These are phyloP conservation scores for Agaricus sinodeliciosus DNA, from an alignment of 768 basidiomycete genomes.

Conservation along the genomic window DNA sequence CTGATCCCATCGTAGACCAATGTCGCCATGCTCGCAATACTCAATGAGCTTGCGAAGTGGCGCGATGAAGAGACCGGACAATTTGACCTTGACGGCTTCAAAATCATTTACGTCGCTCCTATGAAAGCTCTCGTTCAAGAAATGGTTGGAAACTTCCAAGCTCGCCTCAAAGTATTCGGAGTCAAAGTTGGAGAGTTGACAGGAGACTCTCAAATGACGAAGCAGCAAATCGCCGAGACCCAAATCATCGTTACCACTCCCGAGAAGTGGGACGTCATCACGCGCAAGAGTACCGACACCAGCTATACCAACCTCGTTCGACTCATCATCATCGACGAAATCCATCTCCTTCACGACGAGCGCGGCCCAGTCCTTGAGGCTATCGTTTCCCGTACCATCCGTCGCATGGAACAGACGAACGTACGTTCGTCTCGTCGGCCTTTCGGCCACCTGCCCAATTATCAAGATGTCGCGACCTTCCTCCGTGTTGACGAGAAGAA, in stretches of 20 bases:
- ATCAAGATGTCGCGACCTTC: conserved; percentile 96
- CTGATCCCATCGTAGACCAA: conserved; percentile 65
- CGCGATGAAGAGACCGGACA: conserved; percentile 74
- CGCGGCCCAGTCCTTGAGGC: conserved; percentile 95
- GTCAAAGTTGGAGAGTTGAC: conserved; percentile 93
- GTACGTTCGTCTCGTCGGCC: conserved; percentile 92
- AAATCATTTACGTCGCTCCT: conserved; percentile 95
- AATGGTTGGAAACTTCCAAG: conserved; percentile 92
- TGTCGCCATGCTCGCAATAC: conserved; percentile 91
- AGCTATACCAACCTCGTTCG: conserved; percentile 96
- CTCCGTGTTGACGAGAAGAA: conserved; percentile 88
- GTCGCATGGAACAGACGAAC: conserved; percentile 89
- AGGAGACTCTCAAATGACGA: conserved; percentile 97
- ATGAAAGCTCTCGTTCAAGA: conserved; percentile 99
- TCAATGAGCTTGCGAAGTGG: conserved; percentile 85
- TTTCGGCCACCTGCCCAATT: conserved; percentile 99
- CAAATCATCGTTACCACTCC: conserved; percentile 99
- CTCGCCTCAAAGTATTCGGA: conserved; percentile 61
- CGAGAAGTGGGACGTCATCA: conserved; percentile 99
- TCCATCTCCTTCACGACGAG: conserved; percentile 95
- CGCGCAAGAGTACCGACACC: conserved; percentile 94
- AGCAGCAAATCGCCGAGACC: conserved; percentile 92
- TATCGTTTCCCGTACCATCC: conserved; percentile 82
- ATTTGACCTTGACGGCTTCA: conserved; percentile 87
- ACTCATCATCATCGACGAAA: conserved; percentile 96